A percentile compares a stretch with the other conserved stretches of the same genome.
Conservation (phyloP, 2,329 filamentous ascomycete species). For the Orbilia brochopaga region DNA sequence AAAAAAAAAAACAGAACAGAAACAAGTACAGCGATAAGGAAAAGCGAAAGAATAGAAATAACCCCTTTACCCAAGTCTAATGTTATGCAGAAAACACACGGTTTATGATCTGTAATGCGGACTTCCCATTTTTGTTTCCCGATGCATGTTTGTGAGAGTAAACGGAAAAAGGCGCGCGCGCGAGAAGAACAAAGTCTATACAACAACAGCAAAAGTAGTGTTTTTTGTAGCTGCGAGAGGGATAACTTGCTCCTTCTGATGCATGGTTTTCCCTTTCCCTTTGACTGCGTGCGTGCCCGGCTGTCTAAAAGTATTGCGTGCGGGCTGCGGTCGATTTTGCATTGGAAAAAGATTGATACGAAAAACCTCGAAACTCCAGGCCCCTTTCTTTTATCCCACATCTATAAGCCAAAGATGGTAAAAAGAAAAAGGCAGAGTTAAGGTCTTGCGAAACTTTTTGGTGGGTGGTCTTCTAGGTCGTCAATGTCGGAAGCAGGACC, state of each 20-base stretch:
- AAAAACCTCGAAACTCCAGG: conserved; percentile 50
- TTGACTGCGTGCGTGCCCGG: conserved; percentile 22
- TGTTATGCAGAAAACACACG: conserved; percentile 28
- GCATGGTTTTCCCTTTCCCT: conserved; percentile 15
- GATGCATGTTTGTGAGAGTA: conserved; percentile 11
- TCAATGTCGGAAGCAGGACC: conserved; percentile 39
- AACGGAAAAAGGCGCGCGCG: conserved; percentile 7
- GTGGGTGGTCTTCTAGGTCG: conserved; percentile 38
- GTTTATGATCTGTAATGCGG: conserved; percentile 36
- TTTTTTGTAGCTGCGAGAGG: neutral
- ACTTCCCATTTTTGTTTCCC: conserved; percentile 38
- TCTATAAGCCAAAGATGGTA: conserved; percentile 47
- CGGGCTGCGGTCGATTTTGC: conserved; percentile 3
- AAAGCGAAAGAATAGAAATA: conserved; percentile 35
- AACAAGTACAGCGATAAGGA: neutral
- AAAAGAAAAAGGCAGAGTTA: conserved; percentile 47
- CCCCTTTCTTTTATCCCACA: conserved; percentile 42
- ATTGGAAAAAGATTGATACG: conserved; percentile 49
- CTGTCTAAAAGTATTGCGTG: no score
- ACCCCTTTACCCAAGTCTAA: conserved; percentile 48
- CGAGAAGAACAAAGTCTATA: conserved; percentile 17
- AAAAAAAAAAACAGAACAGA: neutral
- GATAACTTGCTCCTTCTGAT: conserved; percentile 1
- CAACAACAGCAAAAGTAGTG: neutral
- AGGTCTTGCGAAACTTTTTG: conserved; percentile 51